A percentile compares a stretch with the other conserved stretches of the same genome.
Evolutionary conservation across 2,329 filamentous ascomycete species (phyloP).

Genomic region (Fusarium sp.): DNA sequence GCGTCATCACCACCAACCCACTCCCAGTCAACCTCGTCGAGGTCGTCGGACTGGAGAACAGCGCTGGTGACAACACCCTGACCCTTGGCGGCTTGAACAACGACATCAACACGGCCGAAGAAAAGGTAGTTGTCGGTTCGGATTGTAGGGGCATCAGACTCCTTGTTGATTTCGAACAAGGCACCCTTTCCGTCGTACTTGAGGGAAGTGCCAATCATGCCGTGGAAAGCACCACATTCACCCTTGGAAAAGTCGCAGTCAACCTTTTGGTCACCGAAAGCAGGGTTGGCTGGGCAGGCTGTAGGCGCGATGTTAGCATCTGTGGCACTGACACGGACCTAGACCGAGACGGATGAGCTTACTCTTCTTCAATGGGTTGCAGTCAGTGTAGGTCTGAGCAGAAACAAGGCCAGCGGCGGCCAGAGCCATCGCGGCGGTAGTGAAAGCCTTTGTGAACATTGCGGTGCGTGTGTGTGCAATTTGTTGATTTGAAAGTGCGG

Average conservation of each 20-base stretch:
- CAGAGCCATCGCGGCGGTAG: slow-evolving; percentile 59
- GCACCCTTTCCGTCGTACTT: slow-evolving; percentile 62
- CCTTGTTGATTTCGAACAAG: slow-evolving; percentile 73
- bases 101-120: slow-evolving; percentile 88
- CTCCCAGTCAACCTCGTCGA: slow-evolving; percentile 94
- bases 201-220: slow-evolving; percentile 60
- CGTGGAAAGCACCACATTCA: slow-evolving; percentile 65
- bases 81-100: slow-evolving; percentile 81
- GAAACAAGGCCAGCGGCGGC: slow-evolving; percentile 61
- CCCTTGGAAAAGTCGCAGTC: slow-evolving; percentile 82
- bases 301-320: slow-evolving; percentile 5
- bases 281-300: slow-evolving; percentile 79
- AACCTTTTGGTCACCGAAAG: slow-evolving; percentile 70
- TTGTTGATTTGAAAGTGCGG: neutral
- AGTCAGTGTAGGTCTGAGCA: slow-evolving; percentile 67
- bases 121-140: slow-evolving; percentile 89
- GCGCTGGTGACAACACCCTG: slow-evolving; percentile 88
- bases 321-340: neutral
- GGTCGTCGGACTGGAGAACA: slow-evolving; percentile 87
- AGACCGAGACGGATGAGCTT: slow-evolving; percentile 14
- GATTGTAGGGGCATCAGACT: slow-evolving; percentile 77
- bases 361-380: slow-evolving; percentile 66
- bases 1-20: slow-evolving; percentile 82
- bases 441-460: slow-evolving; percentile 60
- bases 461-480: slow-evolving; percentile 29